Base-by-base conservation (phyloP, 2,329 filamentous ascomycete species). In the Fusarium marasasianum region DNA sequence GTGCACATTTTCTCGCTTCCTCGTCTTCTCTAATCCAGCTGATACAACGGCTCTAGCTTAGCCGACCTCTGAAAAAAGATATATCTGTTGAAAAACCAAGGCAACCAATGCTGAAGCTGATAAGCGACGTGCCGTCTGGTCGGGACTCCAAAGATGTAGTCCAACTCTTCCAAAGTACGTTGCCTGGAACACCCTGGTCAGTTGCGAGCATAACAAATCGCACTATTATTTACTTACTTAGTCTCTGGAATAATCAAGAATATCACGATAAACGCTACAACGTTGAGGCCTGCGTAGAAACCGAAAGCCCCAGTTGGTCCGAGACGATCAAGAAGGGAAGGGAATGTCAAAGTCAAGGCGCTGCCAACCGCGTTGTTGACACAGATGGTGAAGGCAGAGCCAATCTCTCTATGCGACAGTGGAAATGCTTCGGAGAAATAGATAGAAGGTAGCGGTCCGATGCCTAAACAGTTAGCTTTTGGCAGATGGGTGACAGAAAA, bases 231-330 rank as follows among this genome's bases (percentile, higher is more conserved):
- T 7, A 64, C 69, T 43, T 68, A 79, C 80, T 88, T 89, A 8
- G 87, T 89, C 77, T 89, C 88, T 3, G 87, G 88, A 1, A 90
- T 81, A 78, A 87, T 89, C 45, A 92, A 82, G 83, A 91, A 91
- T 72, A 92, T 92, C 84, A 93, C 88, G 31, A 89, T 66, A 22
- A 92, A 84, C 0, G 90, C 91, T 5, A 89, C 77, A 8, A 91
- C 73, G 71, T 93, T 93, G 13, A 92, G 81, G 1, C 82, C 89
- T 20, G 81, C 86, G 67, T 92, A 92, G 77, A 92, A 90, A 7
- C 88, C 86, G 74, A 92, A 91, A 5, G 89, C 87, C 12, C 81
- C 81, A 9, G 79, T 80, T 0, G 81, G 75, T 2, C 76, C 76
- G 2, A 81, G 84, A 78, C 18, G 85, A 78, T 43, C 83, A 77